These are phyloP conservation scores for Spizellomyces punctatus DNA, from an alignment of 192 early-diverging fungal genomes.

Conservation along the genomic window DNA sequence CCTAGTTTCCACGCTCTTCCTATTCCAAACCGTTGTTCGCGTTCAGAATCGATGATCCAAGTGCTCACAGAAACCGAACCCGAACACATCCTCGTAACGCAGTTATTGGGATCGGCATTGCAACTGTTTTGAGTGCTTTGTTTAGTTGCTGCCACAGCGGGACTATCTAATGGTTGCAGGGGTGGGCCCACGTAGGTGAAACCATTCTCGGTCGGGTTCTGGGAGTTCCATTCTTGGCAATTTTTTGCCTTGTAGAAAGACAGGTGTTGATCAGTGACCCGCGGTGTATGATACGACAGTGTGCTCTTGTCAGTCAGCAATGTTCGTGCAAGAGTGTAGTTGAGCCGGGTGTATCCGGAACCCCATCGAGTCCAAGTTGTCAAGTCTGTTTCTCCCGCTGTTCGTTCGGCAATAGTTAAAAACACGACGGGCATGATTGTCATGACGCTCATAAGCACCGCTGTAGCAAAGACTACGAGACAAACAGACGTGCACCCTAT, in stretches of 20 bases:
- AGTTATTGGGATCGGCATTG: neutral
- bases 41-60: slow-evolving; percentile 23
- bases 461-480: slow-evolving; percentile 25
- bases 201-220: neutral
- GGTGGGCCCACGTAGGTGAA: slow-evolving; percentile 18
- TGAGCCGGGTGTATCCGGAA: slow-evolving; percentile 9
- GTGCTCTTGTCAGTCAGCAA: neutral
- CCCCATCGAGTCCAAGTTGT: slow-evolving; percentile 5
- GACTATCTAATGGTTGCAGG: neutral
- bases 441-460: slow-evolving; percentile 29
- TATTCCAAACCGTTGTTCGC: slow-evolving; percentile 9
- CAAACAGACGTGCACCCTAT: slow-evolving; percentile 33
- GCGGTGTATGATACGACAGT: slow-evolving; percentile 14
- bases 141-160: neutral
- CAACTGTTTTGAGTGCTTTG: neutral
- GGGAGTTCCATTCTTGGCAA: slow-evolving; percentile 13
- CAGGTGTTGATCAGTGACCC: neutral
- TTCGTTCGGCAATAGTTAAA: slow-evolving; percentile 23
- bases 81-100: slow-evolving; percentile 14
- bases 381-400: slow-evolving; percentile 28
- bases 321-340: slow-evolving; percentile 19
- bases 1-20: slow-evolving; percentile 14
- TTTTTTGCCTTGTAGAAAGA: neutral
- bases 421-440: slow-evolving; percentile 26
- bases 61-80: neutral